Percentiles rank a stretch among this genome's conserved stretches.
phyloP scores from a whole-genome alignment of 768 basidiomycete genomes.

The Heimioporus sp. region DNA sequence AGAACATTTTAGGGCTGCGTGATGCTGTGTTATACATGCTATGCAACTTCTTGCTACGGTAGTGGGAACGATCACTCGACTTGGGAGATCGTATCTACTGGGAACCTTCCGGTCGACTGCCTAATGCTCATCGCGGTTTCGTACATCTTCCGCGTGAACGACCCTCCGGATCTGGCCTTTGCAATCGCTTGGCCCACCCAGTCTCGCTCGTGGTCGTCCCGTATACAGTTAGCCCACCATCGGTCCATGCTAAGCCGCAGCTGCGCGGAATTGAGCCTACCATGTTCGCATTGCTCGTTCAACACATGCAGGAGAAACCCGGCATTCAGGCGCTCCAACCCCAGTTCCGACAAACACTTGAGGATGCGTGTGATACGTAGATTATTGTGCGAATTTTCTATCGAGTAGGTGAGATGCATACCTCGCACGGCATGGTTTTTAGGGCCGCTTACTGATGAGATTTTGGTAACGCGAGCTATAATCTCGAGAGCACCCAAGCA shows the following conservation, averaged over 20 bases:
- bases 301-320: constrained; percentile 70
- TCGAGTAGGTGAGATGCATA: neutral
- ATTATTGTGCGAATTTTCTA: constrained; percentile 72
- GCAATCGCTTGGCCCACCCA: constrained; percentile 52
- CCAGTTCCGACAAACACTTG: constrained; percentile 72
- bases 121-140: constrained; percentile 45
- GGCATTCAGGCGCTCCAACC: constrained; percentile 59
- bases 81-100: neutral
- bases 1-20: too few relatives aligned
- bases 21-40: too few relatives aligned
- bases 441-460: constrained; percentile 54
- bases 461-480: constrained; percentile 59
- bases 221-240: constrained; percentile 77
- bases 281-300: constrained; percentile 62
- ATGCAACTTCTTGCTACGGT: too few relatives aligned
- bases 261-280: constrained; percentile 45
- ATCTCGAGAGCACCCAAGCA: constrained; percentile 53
- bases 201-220: constrained; percentile 55
- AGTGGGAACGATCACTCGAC: too few relatives aligned
- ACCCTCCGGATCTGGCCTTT: constrained; percentile 44
- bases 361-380: constrained; percentile 75
- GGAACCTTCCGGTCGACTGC: constrained; percentile 17
- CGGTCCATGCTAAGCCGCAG: constrained; percentile 66
- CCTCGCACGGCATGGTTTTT: neutral
- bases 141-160: constrained; percentile 61